Percentiles rank a stretch among this genome's conserved stretches.
Conservation (phyloP, 164 flowering plant species). For the Annona squamosa region DNA sequence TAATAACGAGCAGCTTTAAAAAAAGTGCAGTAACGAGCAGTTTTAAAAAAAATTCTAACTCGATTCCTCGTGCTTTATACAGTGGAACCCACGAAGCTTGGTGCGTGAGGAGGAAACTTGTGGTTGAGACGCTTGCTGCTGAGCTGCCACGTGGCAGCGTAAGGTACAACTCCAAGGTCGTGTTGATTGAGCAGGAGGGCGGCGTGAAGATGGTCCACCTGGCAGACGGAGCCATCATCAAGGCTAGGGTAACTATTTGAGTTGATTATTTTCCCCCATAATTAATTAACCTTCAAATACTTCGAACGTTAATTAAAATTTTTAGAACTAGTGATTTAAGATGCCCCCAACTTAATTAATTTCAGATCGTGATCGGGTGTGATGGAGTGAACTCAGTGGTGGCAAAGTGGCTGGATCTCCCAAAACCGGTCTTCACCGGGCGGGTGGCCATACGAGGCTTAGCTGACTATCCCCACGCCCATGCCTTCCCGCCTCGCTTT, state of each 20-base stretch:
- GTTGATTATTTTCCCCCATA: no score
- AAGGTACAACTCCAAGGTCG: constrained; percentile 55
- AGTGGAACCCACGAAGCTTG: constrained; percentile 38
- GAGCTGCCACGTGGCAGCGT: constrained; percentile 66
- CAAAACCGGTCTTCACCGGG: constrained; percentile 24
- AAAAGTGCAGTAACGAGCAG: no score
- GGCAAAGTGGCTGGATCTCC: constrained; percentile 37
- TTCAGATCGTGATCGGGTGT: constrained; percentile 46
- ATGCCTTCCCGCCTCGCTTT: constrained; percentile 33
- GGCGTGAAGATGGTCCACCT: constrained; percentile 44
- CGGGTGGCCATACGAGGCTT: constrained; percentile 36
- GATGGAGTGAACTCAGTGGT: constrained; percentile 54
- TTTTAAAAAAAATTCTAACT: no score
- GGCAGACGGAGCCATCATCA: constrained; percentile 49
- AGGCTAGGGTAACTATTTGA: constrained; percentile 40
- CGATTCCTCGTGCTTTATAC: neutral
- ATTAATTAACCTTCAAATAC: no score
- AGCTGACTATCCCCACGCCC: constrained; percentile 22
- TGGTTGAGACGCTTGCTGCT: constrained; percentile 46
- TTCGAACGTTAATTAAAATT: no score
- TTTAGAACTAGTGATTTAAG: no score
- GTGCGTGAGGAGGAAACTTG: constrained; percentile 38
- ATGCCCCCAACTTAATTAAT: neutral
- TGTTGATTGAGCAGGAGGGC: constrained; percentile 42
- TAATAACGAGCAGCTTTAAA: no score